Base-by-base conservation (phyloP, 1,284 basidiomycete species). In the Pseudozyma sp. region DNA sequence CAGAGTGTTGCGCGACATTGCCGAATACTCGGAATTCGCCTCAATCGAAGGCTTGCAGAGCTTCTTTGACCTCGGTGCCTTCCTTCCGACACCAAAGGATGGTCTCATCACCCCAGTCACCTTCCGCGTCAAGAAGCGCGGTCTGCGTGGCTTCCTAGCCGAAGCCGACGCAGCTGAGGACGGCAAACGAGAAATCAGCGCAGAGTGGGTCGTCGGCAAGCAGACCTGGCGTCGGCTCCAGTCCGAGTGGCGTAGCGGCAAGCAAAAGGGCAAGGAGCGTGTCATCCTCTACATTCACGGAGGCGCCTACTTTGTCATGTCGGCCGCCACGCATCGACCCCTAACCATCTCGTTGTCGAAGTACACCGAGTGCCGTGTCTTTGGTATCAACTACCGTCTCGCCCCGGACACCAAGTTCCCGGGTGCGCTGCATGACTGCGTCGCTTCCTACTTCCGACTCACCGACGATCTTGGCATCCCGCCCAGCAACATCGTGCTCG, bases 201-300 rank as follows among this genome's bases (percentile, higher is more conserved):
- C 94, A 5, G 97, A 99, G 87, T 99, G 96, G 96, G 92, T 98
- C 17, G 92, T 98, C 14, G 93, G 94, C 49, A 92, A 92, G 84
- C 90, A 90, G 74, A 90, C 95, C 0, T 98, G 95, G 94, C 90
- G 90, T 73, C 87, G 90, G 19, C 87, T 97, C 69, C 94, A 97
- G 83, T 86, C 89, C 5, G 94, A 97, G 80, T 94, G 93, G 81
- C 68, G 79, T 43, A 73, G 64, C 48, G 80, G 81, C 49, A 82
- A 82, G 60, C 68, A 79, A 9, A 75, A 72, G 53, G 75, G 86
- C 47, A 90, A 90, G 70, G 93, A 95, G 70, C 88, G 91, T 52
- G 92, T 98, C 35, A 91, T 98, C 34, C 88, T 97, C 37, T 99
- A 94, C 82, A 88, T 98, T 17, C 97, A 99, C 81, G 97, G 96